Base-by-base conservation (phyloP, 1,284 basidiomycete genomes). In the Marasmius sp. region DNA sequence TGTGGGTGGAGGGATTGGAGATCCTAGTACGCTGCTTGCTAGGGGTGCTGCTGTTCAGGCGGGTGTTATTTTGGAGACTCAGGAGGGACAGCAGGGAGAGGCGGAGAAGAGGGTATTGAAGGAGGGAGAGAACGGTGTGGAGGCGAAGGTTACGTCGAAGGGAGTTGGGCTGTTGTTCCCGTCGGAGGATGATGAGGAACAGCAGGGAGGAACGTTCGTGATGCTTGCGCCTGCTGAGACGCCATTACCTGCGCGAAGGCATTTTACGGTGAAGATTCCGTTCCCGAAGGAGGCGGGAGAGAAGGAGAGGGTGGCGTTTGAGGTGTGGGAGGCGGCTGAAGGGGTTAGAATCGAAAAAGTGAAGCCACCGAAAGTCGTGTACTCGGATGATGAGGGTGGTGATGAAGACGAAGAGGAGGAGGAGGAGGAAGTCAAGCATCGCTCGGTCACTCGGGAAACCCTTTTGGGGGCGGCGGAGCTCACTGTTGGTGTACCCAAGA, bases 1-100 rank as follows among this genome's bases (percentile, higher is more conserved):
- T 49, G 81, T 86, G 0, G 89, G 89, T 45, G 89, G 89, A 0
- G 87, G 89, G 22, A 69, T 85, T 63, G 81, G 87, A 53, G 95
- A 98, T 74, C 93, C 97, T 1, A 94, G 94, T 51, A 91, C 96
- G 62, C 87, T 96, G 60, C 85, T 99, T 34, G 92, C 95, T 7
- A 82, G 94, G 48, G 97, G 97, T 22, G 92, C 91, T 68, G 95
- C 94, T 6, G 74, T 95, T 47, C 95, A 98, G 75, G 95, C 94
- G 6, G 84, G 86, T 56, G 76, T 95, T 59, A 80, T 95, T 54
- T 74, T 81, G 10, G 38, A 50, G 10, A 74, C 75, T 11, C 77
- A 91, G 18, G 74, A 77, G 36, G 71, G 72, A 62, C 74, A 76
- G 3, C 81, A 82, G 39, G 79, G 81, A 61, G 82, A 85, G 27